These are phyloP conservation scores for Neostapfia colusana DNA, from an alignment of 176 grass and related monocot genomes.

Conservation along the genomic window DNA sequence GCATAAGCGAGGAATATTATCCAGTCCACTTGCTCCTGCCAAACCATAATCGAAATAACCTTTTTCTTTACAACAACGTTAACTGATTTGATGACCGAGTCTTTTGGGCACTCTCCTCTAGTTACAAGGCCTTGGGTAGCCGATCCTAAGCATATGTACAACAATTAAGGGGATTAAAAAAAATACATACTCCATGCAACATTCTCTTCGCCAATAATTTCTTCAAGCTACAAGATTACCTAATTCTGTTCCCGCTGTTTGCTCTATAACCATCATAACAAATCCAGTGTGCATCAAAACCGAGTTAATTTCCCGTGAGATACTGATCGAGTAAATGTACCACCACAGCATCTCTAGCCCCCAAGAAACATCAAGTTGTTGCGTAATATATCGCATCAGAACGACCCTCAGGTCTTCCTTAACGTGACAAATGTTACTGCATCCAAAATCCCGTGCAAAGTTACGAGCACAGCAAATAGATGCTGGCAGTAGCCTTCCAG, in stretches of 20 bases:
- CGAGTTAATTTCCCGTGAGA: constrained; percentile 33
- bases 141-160: constrained; percentile 27
- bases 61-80: neutral
- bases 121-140: constrained; percentile 14
- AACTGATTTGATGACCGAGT: neutral
- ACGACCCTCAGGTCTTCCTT: constrained; percentile 22
- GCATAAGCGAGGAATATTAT: neutral
- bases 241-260: neutral
- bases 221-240: constrained; percentile 13
- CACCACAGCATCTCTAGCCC: constrained; percentile 13
- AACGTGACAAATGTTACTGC: constrained; percentile 8
- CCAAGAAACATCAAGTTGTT: neutral
- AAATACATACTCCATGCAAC: constrained; percentile 1
- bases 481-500: neutral
- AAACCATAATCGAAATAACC: constrained; percentile 4
- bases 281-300: constrained; percentile 33
- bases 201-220: neutral
- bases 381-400: constrained; percentile 22
- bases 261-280: neutral
- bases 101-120: constrained; percentile 23
- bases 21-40: neutral
- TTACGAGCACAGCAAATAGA: neutral
- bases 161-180: neutral
- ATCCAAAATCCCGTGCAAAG: constrained; percentile 30
- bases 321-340: neutral